Evolutionary conservation across 2,329 filamentous ascomycete genomes (phyloP), one percentile per base, ranked within the genome.

Genomic region (Claviceps paspali): DNA sequence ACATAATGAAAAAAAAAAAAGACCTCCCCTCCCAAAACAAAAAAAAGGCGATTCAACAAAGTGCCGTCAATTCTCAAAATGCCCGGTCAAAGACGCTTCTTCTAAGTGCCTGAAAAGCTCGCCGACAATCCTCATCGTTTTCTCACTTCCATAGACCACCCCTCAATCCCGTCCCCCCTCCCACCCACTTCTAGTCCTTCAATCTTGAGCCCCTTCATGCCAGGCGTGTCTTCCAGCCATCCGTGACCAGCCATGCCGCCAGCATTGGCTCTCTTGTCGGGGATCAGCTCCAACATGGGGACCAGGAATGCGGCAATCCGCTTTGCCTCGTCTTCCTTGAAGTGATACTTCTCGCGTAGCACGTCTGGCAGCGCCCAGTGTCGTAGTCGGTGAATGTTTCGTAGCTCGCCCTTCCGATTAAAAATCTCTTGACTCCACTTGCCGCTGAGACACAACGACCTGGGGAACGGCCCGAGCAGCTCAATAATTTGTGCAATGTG

Each of bases 351-450:
- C 60, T 98, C 91, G 42, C 81, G 75, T 23, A 98, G 68, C 2
- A 98, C 91, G 51, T 96, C 88, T 0, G 87, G 76, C 5, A 98
- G 66, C 0, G 87, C 86, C 91, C 91, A 98, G 61, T 96, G 88
- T 36, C 91, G 82, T 45, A 98, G 71, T 31, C 91, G 76, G 59
- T 96, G 91, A 50, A 98, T 98, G 62, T 98, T 96, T 41, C 91
- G 83, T 27, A 98, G 73, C 57, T 98, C 91, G 49, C 91, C 91
- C 60, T 94, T 93, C 47, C 91, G 78, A 57, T 95, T 96, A 68
- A 98, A 98, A 45, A 98, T 98, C 57, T 96, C 91, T 59, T 95
- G 88, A 11, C 81, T 87, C 91, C 91, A 96, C 61, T 95, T 95
- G 36, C 91, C 91, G 1, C 82, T 81, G 38, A 94, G 72, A 59